Conservation (phyloP, 2,329 filamentous ascomycete genomes). For the Pseudocercospora crystallina region DNA sequence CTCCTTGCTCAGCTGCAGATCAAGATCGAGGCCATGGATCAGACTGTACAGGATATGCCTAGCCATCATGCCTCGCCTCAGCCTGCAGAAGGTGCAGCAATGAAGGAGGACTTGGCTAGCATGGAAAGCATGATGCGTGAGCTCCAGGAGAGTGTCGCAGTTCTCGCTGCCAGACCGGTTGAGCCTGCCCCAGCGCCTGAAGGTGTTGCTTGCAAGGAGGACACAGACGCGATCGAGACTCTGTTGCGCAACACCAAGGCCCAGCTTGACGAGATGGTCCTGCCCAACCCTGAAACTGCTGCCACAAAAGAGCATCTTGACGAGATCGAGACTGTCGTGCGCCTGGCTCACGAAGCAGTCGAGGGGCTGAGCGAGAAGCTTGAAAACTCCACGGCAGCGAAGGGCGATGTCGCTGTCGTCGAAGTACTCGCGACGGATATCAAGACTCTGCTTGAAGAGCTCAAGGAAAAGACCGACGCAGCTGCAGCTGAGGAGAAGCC, state of each 20-base stretch:
- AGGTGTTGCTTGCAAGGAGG: conserved; percentile 70
- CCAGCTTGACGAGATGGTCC: conserved; percentile 74
- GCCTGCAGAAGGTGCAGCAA: conserved; percentile 38
- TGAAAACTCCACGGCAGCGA: conserved; percentile 67
- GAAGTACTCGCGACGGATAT: conserved; percentile 79
- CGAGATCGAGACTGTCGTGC: conserved; percentile 65
- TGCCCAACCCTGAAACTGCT: conserved; percentile 65
- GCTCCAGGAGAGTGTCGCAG: conserved; percentile 62
- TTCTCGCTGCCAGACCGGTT: conserved; percentile 45
- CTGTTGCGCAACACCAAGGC: conserved; percentile 86
- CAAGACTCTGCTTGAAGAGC: conserved; percentile 71
- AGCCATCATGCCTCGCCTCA: conserved; percentile 37
- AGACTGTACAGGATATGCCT: conserved; percentile 49
- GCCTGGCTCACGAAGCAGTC: conserved; percentile 74
- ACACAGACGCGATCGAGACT: conserved; percentile 87
- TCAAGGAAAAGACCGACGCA: conserved; percentile 43
- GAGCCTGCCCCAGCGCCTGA: conserved; percentile 35
- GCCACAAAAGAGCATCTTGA: conserved; percentile 64
- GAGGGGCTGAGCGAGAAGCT: conserved; percentile 65
- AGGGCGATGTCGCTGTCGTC: conserved; percentile 74
- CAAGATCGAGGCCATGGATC: conserved; percentile 78
- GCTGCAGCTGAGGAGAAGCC: conserved; percentile 46
- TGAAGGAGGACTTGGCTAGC: conserved; percentile 54
- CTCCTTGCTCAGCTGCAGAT: conserved; percentile 78
- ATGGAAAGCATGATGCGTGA: conserved; percentile 50